Percentiles rank a stretch among this genome's conserved stretches.
phyloP scores from a whole-genome alignment of 495 filamentous ascomycete genomes.

The Pyrenopolyporus hunteri region DNA sequence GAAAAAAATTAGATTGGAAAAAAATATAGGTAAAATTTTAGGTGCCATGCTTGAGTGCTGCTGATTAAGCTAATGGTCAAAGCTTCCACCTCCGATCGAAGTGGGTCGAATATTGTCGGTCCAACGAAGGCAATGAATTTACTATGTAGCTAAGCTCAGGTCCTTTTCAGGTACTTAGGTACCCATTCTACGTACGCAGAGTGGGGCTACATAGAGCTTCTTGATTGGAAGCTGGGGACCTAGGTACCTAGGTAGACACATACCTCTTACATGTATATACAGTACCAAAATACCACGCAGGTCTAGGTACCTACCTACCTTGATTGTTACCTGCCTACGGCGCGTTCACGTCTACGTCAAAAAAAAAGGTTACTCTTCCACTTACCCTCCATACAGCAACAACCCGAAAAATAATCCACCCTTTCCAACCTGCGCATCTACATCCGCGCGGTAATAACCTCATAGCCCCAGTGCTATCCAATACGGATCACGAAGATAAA shows the following conservation, averaged over 20 bases:
- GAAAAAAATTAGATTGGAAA: constrained; percentile 10
- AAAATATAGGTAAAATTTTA: background rate
- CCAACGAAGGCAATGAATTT: no score
- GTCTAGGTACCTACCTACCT: background rate
- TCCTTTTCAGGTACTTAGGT: background rate
- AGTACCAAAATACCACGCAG: background rate
- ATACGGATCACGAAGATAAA: no score
- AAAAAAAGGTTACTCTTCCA: background rate
- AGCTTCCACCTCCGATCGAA: background rate
- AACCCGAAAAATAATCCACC: no score
- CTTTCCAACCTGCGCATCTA: no score
- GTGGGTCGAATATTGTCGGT: background rate
- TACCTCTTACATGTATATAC: background rate
- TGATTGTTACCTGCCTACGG: no score
- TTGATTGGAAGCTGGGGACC: background rate
- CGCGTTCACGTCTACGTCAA: no score
- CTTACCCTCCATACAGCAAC: no score
- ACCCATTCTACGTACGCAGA: no score
- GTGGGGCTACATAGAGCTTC: no score
- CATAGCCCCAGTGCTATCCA: no score
- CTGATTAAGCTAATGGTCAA: background rate
- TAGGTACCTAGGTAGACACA: background rate
- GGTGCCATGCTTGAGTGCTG: background rate
- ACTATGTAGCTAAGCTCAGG: background rate
- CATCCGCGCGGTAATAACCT: no score